Evolutionary conservation across 2,329 filamentous ascomycete species (phyloP).

Genomic region (Epichloe amarillans): DNA sequence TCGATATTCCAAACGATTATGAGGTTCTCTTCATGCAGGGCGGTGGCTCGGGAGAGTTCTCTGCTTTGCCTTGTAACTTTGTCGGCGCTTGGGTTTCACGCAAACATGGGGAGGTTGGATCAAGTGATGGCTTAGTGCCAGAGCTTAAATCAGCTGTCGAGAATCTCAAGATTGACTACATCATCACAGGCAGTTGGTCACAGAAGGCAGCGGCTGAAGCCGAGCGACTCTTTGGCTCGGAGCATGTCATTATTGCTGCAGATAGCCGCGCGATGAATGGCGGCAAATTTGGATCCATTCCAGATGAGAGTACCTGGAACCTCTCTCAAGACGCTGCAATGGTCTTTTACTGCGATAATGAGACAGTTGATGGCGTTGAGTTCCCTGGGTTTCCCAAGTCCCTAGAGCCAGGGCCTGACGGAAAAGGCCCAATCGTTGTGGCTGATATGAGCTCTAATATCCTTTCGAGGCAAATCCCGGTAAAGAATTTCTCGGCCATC

Average conservation of each 20-base stretch:
- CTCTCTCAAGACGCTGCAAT: constrained; percentile 56
- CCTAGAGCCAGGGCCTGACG: constrained; percentile 43
- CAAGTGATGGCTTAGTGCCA: neutral
- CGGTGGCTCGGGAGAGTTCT: constrained; percentile 76
- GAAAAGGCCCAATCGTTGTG: constrained; percentile 62
- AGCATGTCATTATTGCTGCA: constrained; percentile 67
- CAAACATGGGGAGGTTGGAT: constrained; percentile 44
- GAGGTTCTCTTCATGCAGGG: constrained; percentile 81
- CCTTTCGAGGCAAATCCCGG: constrained; percentile 63
- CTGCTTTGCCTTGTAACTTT: constrained; percentile 71
- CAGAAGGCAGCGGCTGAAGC: constrained; percentile 82
- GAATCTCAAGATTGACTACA: constrained; percentile 73
- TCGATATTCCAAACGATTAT: constrained; percentile 77
- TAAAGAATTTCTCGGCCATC: constrained; percentile 67
- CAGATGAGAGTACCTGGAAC: constrained; percentile 63
- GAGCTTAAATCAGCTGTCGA: constrained; percentile 47
- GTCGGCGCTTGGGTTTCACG: constrained; percentile 69
- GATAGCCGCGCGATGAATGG: constrained; percentile 53
- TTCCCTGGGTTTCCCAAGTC: constrained; percentile 60
- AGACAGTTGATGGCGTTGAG: constrained; percentile 89
- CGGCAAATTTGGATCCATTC: constrained; percentile 79
- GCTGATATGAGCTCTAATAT: constrained; percentile 95
- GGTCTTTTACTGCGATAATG: constrained; percentile 87
- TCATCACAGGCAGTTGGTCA: constrained; percentile 76
- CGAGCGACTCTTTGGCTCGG: constrained; percentile 57